Base-by-base conservation (phyloP, 768 basidiomycete species). In the Tulasnella sp. region DNA sequence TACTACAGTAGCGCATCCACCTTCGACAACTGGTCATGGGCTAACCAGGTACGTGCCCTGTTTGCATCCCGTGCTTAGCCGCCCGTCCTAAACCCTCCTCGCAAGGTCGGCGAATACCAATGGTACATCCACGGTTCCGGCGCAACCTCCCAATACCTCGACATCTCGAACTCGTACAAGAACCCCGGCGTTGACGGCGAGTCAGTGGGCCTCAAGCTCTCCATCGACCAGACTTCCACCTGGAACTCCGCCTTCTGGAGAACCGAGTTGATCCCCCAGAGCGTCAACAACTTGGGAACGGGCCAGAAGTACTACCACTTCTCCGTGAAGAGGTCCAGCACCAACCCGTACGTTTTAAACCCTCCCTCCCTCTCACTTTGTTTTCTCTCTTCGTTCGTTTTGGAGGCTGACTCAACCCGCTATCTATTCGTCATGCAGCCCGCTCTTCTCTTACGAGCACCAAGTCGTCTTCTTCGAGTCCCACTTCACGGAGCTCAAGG, bases 401-500 rank as follows among this genome's bases (percentile, higher is more conserved):
- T n/a, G n/a, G n/a, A n/a, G n/a, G n/a, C n/a, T n/a, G n/a, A n/a
- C n/a, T n/a, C n/a, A n/a, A n/a, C n/a, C n/a, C n/a, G n/a, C n/a
- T n/a, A n/a, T n/a, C n/a, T n/a, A n/a, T n/a, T n/a, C n/a, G n/a
- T n/a, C 7, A 9, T 24, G 4, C 48, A 78, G 77, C 44, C 40
- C 74, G 75, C 71, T 90, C 89, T 85, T 89, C 18, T 87, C 88
- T n/a, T 83, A 87, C 31, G 90, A 92, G 83, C 91, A 91, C 82
- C 90, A 91, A 84, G 88, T 91, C 74, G 84, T 87, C 80, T 92
- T 83, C 81, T 81, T 82, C 74, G 80, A 91, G 84, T 89, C 88
- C 71, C 90, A 90, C 83, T 91, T 91, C 84, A 91, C 89, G 6
- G 90, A 90, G 88, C 85, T 91, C 76, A 91, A 91, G 83, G 90